Percentiles rank a stretch among this genome's conserved stretches.
These are phyloP conservation scores for Biscogniauxia marginata DNA, from an alignment of 2,329 filamentous ascomycete species.

Conservation along the genomic window DNA sequence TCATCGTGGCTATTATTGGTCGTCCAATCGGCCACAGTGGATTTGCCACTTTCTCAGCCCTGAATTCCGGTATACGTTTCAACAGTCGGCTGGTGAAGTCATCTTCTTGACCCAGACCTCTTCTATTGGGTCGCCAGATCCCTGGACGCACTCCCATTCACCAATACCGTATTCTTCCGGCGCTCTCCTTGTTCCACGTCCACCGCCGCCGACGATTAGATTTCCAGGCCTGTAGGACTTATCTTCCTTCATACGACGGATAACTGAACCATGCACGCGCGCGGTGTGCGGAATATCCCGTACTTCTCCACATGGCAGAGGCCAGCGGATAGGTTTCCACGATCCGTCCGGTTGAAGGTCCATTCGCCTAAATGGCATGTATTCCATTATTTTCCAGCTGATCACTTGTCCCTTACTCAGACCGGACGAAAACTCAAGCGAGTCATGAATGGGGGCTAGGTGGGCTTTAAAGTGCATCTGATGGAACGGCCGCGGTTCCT, in stretches of 20 bases:
- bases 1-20: too few species aligned
- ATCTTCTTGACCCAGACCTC: slow-evolving; percentile 60
- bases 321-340: slow-evolving; percentile 81
- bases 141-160: slow-evolving; percentile 66
- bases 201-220: slow-evolving; percentile 75
- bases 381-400: slow-evolving; percentile 75
- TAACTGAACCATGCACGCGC: slow-evolving; percentile 70
- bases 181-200: slow-evolving; percentile 63
- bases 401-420: slow-evolving; percentile 55
- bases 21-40: too few species aligned
- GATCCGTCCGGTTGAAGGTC: slow-evolving; percentile 69
- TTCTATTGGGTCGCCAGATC: slow-evolving; percentile 65
- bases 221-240: slow-evolving; percentile 72
- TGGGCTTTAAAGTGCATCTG: slow-evolving; percentile 58
- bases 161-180: slow-evolving; percentile 64
- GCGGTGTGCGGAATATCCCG: slow-evolving; percentile 72
- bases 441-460: slow-evolving; percentile 64
- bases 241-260: slow-evolving; percentile 67
- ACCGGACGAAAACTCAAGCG: slow-evolving; percentile 63
- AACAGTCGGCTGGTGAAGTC: background rate
- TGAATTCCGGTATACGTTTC: background rate
- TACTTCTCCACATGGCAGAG: slow-evolving; percentile 73
- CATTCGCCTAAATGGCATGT: slow-evolving; percentile 78
- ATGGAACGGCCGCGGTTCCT: slow-evolving; percentile 45
- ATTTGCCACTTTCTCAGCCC: background rate